A percentile compares a stretch with the other conserved stretches of the same genome.
phyloP scores from a whole-genome alignment of 768 basidiomycete genomes.

The Tricholoma matsutake region DNA sequence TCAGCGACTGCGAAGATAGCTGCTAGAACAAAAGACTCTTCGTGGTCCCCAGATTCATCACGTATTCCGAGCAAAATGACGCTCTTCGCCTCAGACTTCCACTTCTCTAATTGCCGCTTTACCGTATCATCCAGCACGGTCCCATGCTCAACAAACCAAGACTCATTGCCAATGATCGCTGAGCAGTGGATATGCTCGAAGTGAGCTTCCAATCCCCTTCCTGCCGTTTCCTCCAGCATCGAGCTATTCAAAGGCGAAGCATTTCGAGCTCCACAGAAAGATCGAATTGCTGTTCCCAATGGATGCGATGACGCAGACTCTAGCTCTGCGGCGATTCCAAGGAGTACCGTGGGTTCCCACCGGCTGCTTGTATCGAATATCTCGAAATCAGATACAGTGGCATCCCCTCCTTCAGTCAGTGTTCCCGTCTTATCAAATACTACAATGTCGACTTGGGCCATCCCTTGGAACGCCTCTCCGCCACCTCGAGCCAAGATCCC shows the following conservation, averaged over 20 bases:
- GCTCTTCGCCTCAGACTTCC: slow-evolving; percentile 70
- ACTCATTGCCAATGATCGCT: slow-evolving; percentile 68
- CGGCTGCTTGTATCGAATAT: slow-evolving; percentile 12
- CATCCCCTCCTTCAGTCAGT: slow-evolving; percentile 63
- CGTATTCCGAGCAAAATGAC: slow-evolving; percentile 57
- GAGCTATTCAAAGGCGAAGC: slow-evolving; percentile 5
- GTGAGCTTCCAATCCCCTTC: slow-evolving; percentile 56
- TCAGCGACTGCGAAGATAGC: slow-evolving; percentile 67
- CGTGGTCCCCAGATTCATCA: not conserved
- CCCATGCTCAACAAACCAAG: slow-evolving; percentile 54
- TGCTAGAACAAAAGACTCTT: slow-evolving; percentile 22
- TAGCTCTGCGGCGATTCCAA: slow-evolving; percentile 52
- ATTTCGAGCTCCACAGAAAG: slow-evolving; percentile 35
- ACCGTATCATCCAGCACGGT: slow-evolving; percentile 29
- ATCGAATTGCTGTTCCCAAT: slow-evolving; percentile 54
- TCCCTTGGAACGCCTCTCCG: slow-evolving; percentile 87
- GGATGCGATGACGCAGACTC: slow-evolving; percentile 65
- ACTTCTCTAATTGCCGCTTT: slow-evolving; percentile 34
- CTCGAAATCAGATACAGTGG: slow-evolving; percentile 55
- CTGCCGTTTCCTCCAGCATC: slow-evolving; percentile 58
- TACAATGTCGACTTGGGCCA: slow-evolving; percentile 69
- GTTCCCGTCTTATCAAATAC: slow-evolving; percentile 91
- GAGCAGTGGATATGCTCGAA: slow-evolving; percentile 39
- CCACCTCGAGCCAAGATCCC: slow-evolving; percentile 84
- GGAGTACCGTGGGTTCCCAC: slow-evolving; percentile 36